Percentiles rank a stretch among this genome's conserved stretches.
These are phyloP conservation scores for Kwoniella newhampshirensis DNA, from an alignment of 768 basidiomycete species.

Conservation along the genomic window DNA sequence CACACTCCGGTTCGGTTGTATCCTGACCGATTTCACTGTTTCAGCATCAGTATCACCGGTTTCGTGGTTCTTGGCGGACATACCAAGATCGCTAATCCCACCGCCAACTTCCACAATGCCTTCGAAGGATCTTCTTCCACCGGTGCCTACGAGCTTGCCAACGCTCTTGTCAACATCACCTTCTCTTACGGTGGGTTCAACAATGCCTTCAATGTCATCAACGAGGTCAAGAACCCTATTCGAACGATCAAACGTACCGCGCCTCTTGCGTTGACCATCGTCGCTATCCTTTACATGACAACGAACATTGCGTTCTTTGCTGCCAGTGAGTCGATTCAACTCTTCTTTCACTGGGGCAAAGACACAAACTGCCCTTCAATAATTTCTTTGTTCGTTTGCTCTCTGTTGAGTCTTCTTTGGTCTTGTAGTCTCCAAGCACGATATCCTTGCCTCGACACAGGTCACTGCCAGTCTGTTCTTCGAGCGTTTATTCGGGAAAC, in stretches of 20 bases:
- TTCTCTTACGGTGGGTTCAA: conserved; percentile 40
- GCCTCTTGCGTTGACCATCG: conserved; percentile 26
- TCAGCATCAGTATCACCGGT: conserved; percentile 25
- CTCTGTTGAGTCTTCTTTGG: neutral
- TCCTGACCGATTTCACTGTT: too few relatives aligned
- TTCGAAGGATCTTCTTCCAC: conserved; percentile 30
- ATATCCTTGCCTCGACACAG: conserved; percentile 21
- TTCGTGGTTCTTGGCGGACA: conserved; percentile 37
- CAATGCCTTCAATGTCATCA: conserved; percentile 37
- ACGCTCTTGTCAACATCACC: conserved; percentile 37
- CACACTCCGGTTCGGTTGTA: too few relatives aligned
- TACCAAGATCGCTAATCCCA: conserved; percentile 22
- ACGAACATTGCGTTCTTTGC: conserved; percentile 41
- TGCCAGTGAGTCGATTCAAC: conserved; percentile 16
- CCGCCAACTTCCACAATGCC: conserved; percentile 38
- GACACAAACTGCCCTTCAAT: neutral
- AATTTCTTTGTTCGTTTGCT: too few relatives aligned
- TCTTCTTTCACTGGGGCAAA: neutral
- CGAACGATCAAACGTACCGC: conserved; percentile 30
- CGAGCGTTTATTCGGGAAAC: conserved; percentile 28
- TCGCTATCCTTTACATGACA: conserved; percentile 35
- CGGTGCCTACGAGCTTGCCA: conserved; percentile 28
- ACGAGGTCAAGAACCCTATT: conserved; percentile 36
- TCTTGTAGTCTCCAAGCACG: conserved; percentile 19
- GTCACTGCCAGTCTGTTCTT: conserved; percentile 35